phyloP scores from a whole-genome alignment of 352 stramenopile genomes.

The Phytophthora sojae region DNA sequence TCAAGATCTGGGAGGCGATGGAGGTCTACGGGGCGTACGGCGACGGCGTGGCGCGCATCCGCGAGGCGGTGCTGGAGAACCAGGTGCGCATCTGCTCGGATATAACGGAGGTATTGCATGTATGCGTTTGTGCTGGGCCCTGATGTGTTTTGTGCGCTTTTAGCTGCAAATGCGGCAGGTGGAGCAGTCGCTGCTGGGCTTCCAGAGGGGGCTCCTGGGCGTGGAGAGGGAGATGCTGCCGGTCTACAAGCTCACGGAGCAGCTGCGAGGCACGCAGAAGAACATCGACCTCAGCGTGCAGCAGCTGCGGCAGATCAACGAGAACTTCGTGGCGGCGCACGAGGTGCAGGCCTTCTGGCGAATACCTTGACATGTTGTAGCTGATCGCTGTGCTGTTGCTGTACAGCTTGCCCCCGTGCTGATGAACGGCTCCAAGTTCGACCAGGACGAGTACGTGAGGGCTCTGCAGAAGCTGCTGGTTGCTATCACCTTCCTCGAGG shows the following conservation, averaged over 20 bases:
- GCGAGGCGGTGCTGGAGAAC: slow-evolving; percentile 68
- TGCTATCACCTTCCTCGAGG: slow-evolving; percentile 76
- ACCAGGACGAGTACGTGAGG: slow-evolving; percentile 73
- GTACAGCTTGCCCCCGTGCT: slow-evolving; percentile 68
- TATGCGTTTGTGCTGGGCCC: too few relatives aligned
- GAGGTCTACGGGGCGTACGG: slow-evolving; percentile 64
- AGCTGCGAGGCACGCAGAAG: slow-evolving; percentile 80
- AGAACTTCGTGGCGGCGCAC: slow-evolving; percentile 78
- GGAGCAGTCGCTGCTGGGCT: slow-evolving; percentile 57
- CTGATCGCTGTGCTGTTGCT: slow-evolving; percentile 12
- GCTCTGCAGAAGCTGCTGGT: slow-evolving; percentile 72
- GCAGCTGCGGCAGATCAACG: slow-evolving; percentile 71
- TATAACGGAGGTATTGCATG: too few relatives aligned
- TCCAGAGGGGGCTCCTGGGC: slow-evolving; percentile 71
- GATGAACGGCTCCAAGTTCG: slow-evolving; percentile 74
- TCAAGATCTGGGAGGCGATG: slow-evolving; percentile 48
- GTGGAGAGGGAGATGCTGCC: slow-evolving; percentile 86
- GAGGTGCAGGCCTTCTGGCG: slow-evolving; percentile 40
- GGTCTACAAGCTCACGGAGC: slow-evolving; percentile 87
- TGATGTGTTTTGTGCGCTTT: background rate
- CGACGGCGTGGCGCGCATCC: slow-evolving; percentile 63
- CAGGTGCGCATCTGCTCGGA: slow-evolving; percentile 40
- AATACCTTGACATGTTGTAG: background rate
- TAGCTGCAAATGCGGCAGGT: slow-evolving; percentile 73
- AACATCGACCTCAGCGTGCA: slow-evolving; percentile 87